Base-by-base conservation (phyloP, 176 grass and related monocot genomes). In the Raddia guianensis region DNA sequence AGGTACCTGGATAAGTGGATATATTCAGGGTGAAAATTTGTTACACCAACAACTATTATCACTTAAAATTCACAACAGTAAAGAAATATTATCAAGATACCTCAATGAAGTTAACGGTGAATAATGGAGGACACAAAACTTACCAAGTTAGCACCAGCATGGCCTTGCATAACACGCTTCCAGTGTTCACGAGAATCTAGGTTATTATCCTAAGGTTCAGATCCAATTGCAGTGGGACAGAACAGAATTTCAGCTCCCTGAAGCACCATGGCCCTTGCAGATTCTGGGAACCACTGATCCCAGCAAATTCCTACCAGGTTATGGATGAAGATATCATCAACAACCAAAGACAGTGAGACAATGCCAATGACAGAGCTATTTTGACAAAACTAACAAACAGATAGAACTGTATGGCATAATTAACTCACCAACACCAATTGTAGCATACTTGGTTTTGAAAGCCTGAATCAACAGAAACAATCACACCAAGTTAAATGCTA, bases 141-240 rank as follows among this genome's bases (percentile, higher is more conserved):
- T 95, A 98, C 95, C 92, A 95, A 86, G 82, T 95, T 98, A 68
- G 96, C 96, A n/a, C 96, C 92, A 33, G 92, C 86, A 80, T 95
- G 96, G 19, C 92, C 96, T 86, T 98, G 96, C 96, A 98, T 98
- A 18, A 98, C 96, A 69, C 92, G 92, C 59, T 98, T 95, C 96
- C 92, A 93, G 12, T 95, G 96, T 82, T 87, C 90, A 45, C 90
- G 82, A 13, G 96, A 95, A 72, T 95, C 90, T 12, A 98, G 82
- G 12, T 75, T 79, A 19, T n/a, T 53, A 84, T 98, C 92, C 79
- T 98, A 92, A 5, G 96, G 96, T 86, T 95, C 92, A 75, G 96
- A 93, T 75, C 92, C 92, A 66, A 98, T 98, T 32, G 96, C 92
- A 54, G 96, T 98, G 48, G 96, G 92, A 68, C 93, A 95, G 20